Base-by-base conservation (phyloP, 768 basidiomycete species). In the Suillus fuscotomentosus region DNA sequence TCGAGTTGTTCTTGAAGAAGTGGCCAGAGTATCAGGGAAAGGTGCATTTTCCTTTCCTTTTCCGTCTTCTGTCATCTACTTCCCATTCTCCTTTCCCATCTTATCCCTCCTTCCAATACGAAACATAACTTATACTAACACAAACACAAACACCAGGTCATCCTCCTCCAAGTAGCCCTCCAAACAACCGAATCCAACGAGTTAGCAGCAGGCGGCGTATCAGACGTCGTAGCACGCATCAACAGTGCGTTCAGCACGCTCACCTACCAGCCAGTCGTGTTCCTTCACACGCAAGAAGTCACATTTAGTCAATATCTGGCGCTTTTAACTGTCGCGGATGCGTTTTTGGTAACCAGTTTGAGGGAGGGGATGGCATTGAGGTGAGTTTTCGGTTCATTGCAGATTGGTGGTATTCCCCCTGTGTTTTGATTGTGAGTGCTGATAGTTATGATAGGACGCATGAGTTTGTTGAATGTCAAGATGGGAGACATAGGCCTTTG, bases 351-450 rank as follows among this genome's bases (percentile, higher is more conserved):
- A 24, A 91, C 91, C 6, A 91, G 89, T 72, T 77, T 95, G 75
- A 81, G 94, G 3, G 94, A 95, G 75, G 94, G 94, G 0, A 95
- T 95, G 94, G 92, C 92, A 11, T 76, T 94, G 60, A 81, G 89
- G 71, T 75, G 45, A 42, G 66, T 27, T 31, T 48, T 61, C 50
- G 50, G 17, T 13, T 45, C n/a, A 2, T 42, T 11, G 27, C 50
- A 51, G 15, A 27, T 22, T 10, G 13, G 9, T 51, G 7, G 15
- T 15, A 36, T 61, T 14, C n/a, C 2, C 48, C 24, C n/a, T 8
- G 3, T 38, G 11, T 14, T 36, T 64, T 24, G 13, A 22, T 27
- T 14, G 13, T 48, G 48, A 24, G 22, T 27, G 24, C 42, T 39
- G 38, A 38, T 43, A 50, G 27, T 69, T 51, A 13, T 38, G 24